Conservation (phyloP, 768 basidiomycete species). For the Naganishia onofrii region DNA sequence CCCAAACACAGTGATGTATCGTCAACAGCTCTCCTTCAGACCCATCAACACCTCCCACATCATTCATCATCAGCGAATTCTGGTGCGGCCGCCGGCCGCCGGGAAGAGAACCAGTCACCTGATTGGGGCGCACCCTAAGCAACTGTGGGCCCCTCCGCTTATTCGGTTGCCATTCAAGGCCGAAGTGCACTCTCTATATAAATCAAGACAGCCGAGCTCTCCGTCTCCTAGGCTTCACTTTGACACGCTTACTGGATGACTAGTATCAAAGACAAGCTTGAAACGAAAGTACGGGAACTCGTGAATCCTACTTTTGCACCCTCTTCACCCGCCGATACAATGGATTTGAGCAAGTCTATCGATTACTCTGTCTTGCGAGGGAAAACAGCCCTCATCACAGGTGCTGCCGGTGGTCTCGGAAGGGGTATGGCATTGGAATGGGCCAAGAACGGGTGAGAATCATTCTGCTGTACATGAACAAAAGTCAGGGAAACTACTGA, state of each 20-base stretch:
- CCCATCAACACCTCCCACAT: too few relatives aligned
- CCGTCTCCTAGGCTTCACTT: background rate
- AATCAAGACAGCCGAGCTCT: background rate
- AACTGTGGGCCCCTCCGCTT: conserved; percentile 15
- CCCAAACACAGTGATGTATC: too few relatives aligned
- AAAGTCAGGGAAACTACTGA: background rate
- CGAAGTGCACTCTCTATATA: conserved; percentile 5
- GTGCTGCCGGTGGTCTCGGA: conserved; percentile 29
- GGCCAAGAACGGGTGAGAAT: conserved; percentile 29
- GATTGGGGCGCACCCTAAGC: background rate
- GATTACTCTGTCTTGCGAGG: conserved; percentile 27
- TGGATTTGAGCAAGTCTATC: conserved; percentile 25
- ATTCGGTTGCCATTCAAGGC: background rate
- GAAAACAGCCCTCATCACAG: conserved; percentile 29
- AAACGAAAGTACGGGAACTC: conserved; percentile 11
- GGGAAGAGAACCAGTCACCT: too few relatives aligned
- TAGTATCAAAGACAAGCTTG: background rate
- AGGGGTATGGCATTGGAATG: conserved; percentile 29
- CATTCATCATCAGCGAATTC: background rate
- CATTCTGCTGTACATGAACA: background rate
- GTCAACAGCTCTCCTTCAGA: too few relatives aligned
- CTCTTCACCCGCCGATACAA: background rate
- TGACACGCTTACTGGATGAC: background rate
- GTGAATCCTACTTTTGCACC: background rate
- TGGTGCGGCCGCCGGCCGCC: background rate